A percentile compares a stretch with the other conserved stretches of the same genome.
Evolutionary conservation across 1,284 basidiomycete species (phyloP).

Genomic region (Jaminaea rosea): DNA sequence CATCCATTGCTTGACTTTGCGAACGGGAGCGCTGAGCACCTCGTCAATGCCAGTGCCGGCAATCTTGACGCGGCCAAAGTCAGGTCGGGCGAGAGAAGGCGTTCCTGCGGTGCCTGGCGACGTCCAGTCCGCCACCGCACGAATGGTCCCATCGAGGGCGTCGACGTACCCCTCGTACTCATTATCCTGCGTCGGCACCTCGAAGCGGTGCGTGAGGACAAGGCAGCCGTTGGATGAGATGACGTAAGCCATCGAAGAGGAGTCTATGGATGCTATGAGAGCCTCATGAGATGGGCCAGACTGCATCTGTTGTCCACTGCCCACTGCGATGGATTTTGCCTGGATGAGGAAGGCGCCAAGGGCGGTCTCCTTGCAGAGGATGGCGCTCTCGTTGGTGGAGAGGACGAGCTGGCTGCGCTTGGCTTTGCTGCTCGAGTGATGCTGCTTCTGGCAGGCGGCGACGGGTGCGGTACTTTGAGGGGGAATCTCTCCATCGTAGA

Average conservation of each 20-base stretch:
- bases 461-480: conserved; percentile 17
- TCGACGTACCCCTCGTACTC: conserved; percentile 35
- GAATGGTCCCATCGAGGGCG: conserved; percentile 24
- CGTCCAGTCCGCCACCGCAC: conserved; percentile 31
- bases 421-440: too few relatives aligned
- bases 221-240: conserved; percentile 20
- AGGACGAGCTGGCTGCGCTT: conserved; percentile 26
- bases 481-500: conserved; percentile 24
- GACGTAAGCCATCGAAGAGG: conserved; percentile 24
- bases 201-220: conserved; percentile 30
- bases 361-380: conserved; percentile 29
- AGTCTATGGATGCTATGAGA: conserved; percentile 1
- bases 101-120: conserved; percentile 18
- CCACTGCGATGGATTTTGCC: conserved; percentile 23
- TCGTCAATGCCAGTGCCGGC: too few relatives aligned
- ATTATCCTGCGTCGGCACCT: conserved; percentile 33
- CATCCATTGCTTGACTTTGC: neutral
- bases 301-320: neutral
- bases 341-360: conserved; percentile 26
- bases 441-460: conserved; percentile 7
- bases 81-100: conserved; percentile 22
- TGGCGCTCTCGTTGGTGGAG: neutral
- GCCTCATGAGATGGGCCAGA: conserved; percentile 1
- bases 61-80: conserved; percentile 15
- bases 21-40: neutral